A percentile compares a stretch with the other conserved stretches of the same genome.
Conservation (phyloP, 352 stramenopile genomes). For the Globisporangium carolinianum region DNA sequence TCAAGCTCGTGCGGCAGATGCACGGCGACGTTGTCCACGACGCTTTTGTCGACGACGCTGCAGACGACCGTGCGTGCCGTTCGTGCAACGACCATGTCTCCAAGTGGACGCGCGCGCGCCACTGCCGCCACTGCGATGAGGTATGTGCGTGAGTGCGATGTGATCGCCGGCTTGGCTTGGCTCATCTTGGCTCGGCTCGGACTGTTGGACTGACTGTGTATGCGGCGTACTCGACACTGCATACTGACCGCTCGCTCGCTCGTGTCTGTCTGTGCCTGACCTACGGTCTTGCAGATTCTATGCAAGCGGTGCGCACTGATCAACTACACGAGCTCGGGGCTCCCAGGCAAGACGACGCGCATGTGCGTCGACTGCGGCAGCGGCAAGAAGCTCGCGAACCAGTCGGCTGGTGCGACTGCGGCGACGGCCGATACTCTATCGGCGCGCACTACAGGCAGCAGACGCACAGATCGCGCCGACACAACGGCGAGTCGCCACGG, state of each 20-base stretch:
- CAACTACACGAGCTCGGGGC: constrained; percentile 17
- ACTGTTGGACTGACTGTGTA: background rate
- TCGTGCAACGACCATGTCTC: constrained; percentile 49
- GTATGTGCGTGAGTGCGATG: background rate
- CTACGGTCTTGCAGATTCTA: constrained; percentile 27
- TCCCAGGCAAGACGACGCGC: constrained; percentile 41
- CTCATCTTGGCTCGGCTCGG: no score
- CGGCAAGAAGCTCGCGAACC: constrained; percentile 5
- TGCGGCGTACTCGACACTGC: background rate
- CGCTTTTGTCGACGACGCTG: constrained; percentile 9
- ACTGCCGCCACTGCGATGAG: constrained; percentile 53
- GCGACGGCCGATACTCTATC: background rate
- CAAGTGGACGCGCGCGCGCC: constrained; percentile 55
- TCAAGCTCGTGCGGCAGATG: constrained; percentile 54
- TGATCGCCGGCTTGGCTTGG: no score
- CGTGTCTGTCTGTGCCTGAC: background rate
- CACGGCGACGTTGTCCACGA: constrained; percentile 7
- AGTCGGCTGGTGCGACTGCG: background rate
- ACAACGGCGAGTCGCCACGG: background rate
- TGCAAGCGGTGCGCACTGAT: constrained; percentile 59
- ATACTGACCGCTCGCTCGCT: background rate
- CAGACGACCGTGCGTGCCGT: constrained; percentile 31
- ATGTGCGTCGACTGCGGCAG: constrained; percentile 46
- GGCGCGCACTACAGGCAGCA: background rate
- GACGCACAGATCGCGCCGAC: background rate